phyloP scores from a whole-genome alignment of 495 filamentous ascomycete species.

The Apodospora peruviana region DNA sequence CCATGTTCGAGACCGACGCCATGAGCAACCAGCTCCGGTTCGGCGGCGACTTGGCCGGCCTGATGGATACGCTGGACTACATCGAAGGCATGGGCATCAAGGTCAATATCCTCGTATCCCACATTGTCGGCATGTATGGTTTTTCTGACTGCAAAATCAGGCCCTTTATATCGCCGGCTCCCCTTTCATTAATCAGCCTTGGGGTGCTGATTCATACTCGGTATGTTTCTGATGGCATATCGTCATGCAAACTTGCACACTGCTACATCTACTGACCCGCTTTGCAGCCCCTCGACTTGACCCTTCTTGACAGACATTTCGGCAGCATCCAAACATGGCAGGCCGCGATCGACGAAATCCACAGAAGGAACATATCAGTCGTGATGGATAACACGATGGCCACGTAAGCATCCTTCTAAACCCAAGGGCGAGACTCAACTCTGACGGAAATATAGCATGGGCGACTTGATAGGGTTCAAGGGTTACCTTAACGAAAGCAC shows the following conservation, averaged over 20 bases:
- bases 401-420: constrained; percentile 32
- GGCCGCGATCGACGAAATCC: constrained; percentile 57
- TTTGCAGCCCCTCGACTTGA: constrained; percentile 56
- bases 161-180: constrained; percentile 66
- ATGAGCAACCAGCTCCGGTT: constrained; percentile 67
- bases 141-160: constrained; percentile 26
- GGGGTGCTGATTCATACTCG: constrained; percentile 61
- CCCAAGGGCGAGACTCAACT: neutral
- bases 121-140: neutral
- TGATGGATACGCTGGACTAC: constrained; percentile 66
- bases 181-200: constrained; percentile 66
- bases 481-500: constrained; percentile 62
- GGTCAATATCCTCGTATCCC: constrained; percentile 6
- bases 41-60: constrained; percentile 62
- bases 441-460: constrained; percentile 39
- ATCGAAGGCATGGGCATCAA: constrained; percentile 72
- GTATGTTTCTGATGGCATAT: constrained; percentile 13
- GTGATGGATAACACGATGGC: constrained; percentile 68
- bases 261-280: neutral
- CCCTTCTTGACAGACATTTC: constrained; percentile 64
- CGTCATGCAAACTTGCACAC: neutral
- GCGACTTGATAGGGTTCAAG: constrained; percentile 64
- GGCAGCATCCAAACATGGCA: constrained; percentile 62
- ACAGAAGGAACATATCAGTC: constrained; percentile 63
- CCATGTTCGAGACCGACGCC: constrained; percentile 63